These are phyloP conservation scores for Penicillium sp. DNA, from an alignment of 2,329 filamentous ascomycete species.

Conservation along the genomic window DNA sequence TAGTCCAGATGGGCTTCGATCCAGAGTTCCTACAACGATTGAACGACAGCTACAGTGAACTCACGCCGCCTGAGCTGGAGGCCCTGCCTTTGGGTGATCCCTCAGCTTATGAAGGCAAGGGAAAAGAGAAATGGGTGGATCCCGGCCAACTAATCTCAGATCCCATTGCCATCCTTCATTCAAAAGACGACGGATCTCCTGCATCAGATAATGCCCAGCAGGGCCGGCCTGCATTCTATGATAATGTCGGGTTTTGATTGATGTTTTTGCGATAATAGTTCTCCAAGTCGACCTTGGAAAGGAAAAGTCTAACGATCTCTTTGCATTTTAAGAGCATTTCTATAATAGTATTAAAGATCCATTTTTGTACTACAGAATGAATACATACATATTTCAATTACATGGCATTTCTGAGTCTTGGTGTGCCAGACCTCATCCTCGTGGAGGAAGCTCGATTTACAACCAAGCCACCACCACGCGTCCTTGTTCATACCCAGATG, in stretches of 20 bases:
- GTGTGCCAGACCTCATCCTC: constrained; percentile 6
- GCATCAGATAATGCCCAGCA: constrained; percentile 15
- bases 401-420: neutral
- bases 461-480: constrained; percentile 11
- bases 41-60: constrained; percentile 35
- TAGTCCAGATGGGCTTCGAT: constrained; percentile 41
- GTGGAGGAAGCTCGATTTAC: constrained; percentile 18
- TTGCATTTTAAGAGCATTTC: neutral
- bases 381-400: constrained; percentile 6
- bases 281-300: neutral
- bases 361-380: constrained; percentile 9
- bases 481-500: constrained; percentile 6
- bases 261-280: constrained; percentile 1
- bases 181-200: constrained; percentile 17
- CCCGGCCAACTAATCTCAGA: constrained; percentile 12
- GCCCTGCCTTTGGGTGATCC: constrained; percentile 23
- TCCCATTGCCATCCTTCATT: constrained; percentile 17
- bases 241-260: constrained; percentile 11
- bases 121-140: constrained; percentile 19
- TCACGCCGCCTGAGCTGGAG: constrained; percentile 33
- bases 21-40: constrained; percentile 38
- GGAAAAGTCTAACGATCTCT: constrained; percentile 12
- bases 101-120: constrained; percentile 10
- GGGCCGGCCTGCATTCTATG: constrained; percentile 16
- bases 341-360: constrained; percentile 2